Evolutionary conservation across 2,329 filamentous ascomycete genomes (phyloP).

Genomic region (Cercospora beticola): DNA sequence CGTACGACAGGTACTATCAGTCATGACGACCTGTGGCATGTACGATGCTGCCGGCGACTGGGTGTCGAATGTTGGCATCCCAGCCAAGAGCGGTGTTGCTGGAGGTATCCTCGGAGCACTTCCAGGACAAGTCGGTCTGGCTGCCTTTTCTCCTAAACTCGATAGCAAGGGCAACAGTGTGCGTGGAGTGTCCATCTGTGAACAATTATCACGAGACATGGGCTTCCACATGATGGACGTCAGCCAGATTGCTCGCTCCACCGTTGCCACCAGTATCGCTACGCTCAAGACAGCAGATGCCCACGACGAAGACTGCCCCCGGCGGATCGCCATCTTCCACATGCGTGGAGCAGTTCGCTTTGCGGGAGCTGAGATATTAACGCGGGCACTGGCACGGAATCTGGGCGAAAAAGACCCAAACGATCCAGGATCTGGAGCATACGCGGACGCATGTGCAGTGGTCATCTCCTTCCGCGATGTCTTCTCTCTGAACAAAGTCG

Average conservation of each 20-base stretch:
- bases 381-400: conserved; percentile 23
- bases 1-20: conserved; percentile 44
- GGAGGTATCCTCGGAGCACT: conserved; percentile 28
- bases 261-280: conserved; percentile 24
- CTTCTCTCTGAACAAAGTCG: conserved; percentile 29
- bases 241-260: conserved; percentile 28
- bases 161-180: conserved; percentile 29
- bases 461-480: conserved; percentile 30
- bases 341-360: conserved; percentile 29
- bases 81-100: conserved; percentile 41
- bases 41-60: conserved; percentile 45
- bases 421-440: conserved; percentile 25
- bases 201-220: conserved; percentile 29
- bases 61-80: conserved; percentile 43
- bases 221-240: conserved; percentile 31
- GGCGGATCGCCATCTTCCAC: conserved; percentile 26
- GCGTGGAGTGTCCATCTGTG: conserved; percentile 27
- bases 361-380: conserved; percentile 27
- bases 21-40: conserved; percentile 48
- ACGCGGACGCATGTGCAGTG: conserved; percentile 28
- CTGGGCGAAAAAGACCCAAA: conserved; percentile 20
- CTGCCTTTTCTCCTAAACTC: conserved; percentile 28
- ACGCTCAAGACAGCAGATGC: conserved; percentile 16
- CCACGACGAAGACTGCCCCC: conserved; percentile 14
- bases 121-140: conserved; percentile 28